Evolutionary conservation across 108 stramenopile species (phyloP).

Genomic region (Ochromonas danica): DNA sequence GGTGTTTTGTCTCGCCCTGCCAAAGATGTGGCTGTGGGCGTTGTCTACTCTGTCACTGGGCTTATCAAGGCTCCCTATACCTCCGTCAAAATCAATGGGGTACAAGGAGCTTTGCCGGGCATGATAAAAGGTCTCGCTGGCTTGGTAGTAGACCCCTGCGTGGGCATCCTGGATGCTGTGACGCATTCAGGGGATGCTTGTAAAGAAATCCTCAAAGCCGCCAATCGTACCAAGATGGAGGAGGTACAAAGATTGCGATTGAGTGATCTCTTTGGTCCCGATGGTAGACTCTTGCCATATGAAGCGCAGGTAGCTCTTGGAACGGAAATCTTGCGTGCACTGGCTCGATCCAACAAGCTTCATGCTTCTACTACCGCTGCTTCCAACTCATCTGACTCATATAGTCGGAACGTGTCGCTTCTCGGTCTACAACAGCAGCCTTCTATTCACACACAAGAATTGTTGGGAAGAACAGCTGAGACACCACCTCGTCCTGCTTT

Average conservation of each 20-base stretch:
- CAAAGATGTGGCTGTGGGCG: constrained; percentile 69
- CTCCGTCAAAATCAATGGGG: constrained; percentile 61
- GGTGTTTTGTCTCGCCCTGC: constrained; percentile 65
- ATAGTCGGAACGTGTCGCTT: neutral
- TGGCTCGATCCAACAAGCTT: neutral
- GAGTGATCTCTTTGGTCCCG: constrained; percentile 10
- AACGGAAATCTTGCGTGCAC: neutral
- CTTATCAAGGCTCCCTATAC: constrained; percentile 68
- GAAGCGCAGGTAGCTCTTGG: neutral
- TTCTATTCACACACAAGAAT: neutral
- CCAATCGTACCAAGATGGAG: neutral
- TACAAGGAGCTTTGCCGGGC: neutral
- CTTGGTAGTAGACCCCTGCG: neutral
- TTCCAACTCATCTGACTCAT: neutral
- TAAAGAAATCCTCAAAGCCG: neutral
- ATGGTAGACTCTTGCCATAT: constrained; percentile 17
- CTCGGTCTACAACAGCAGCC: too few relatives aligned
- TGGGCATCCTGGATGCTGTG: neutral
- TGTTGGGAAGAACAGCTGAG: neutral
- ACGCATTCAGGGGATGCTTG: neutral
- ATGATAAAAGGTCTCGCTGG: neutral
- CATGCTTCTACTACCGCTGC: neutral
- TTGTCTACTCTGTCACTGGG: constrained; percentile 67
- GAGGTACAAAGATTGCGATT: neutral
- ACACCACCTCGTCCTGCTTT: neutral